Conservation (phyloP, 139 green algal species). For the Tetraselmis striata region DNA sequence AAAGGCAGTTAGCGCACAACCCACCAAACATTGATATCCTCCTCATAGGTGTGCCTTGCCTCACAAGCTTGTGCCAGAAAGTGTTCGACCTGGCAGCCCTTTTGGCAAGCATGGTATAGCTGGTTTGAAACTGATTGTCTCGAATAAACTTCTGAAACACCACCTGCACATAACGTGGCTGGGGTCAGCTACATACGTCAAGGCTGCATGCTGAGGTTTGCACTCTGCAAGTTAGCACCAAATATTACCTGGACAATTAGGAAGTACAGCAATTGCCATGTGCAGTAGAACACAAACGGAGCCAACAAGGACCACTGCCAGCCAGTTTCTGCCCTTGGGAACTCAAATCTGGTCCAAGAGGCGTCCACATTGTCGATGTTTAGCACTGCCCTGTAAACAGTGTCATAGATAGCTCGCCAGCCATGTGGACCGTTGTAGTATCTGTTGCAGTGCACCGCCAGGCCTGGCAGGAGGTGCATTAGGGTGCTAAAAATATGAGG, state of each 20-base stretch:
- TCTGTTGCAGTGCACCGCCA: neutral
- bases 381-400: neutral
- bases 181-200: too few relatives aligned
- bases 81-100: neutral
- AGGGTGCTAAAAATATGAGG: neutral
- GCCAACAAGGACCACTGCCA: neutral
- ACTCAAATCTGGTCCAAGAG: neutral
- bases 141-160: neutral
- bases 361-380: neutral
- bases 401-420: neutral
- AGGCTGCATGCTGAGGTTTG: too few relatives aligned
- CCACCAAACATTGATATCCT: neutral
- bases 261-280: neutral
- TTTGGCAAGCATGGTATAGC: neutral
- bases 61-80: neutral
- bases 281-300: neutral
- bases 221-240: neutral
- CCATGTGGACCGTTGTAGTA: neutral
- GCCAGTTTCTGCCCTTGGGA: neutral
- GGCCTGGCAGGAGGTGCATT: neutral
- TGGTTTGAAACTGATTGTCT: neutral
- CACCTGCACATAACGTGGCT: too few relatives aligned
- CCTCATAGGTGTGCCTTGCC: neutral
- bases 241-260: neutral
- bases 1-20: too few relatives aligned